Percentiles rank a stretch among this genome's conserved stretches.
Evolutionary conservation across 179 eudicot species (phyloP).

Genomic region (Camellia oleifera): DNA sequence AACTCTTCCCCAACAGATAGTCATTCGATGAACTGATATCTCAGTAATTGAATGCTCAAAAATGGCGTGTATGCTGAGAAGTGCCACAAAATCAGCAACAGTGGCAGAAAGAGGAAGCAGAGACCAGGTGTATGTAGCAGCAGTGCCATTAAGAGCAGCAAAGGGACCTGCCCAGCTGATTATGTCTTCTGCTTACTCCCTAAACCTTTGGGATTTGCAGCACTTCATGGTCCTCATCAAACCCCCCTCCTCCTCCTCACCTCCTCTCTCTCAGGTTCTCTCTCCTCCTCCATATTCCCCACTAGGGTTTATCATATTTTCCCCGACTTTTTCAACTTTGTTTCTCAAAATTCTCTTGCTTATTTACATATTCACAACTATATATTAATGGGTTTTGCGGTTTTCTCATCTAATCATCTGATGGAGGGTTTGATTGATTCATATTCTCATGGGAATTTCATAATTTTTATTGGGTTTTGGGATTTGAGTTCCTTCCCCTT

Average conservation of each 20-base stretch:
- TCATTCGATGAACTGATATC: no score
- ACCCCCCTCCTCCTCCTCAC: slow-evolving; percentile 32
- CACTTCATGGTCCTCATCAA: slow-evolving; percentile 84
- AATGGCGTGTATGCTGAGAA: slow-evolving; percentile 27
- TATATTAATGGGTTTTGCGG: background rate
- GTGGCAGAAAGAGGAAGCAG: slow-evolving; percentile 17
- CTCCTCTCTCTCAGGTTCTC: slow-evolving; percentile 38
- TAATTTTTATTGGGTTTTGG: background rate
- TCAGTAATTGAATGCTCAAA: background rate
- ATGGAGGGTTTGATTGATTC: background rate
- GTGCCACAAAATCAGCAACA: slow-evolving; percentile 9
- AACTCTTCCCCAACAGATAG: no score
- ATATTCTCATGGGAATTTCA: no score
- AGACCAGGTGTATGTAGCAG: slow-evolving; percentile 69
- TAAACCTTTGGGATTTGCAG: slow-evolving; percentile 65
- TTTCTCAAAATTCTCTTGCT: background rate
- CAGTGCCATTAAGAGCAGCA: slow-evolving; percentile 62
- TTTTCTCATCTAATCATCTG: background rate
- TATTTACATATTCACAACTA: background rate
- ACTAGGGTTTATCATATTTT: background rate
- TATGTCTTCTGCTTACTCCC: slow-evolving; percentile 71
- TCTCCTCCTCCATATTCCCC: background rate
- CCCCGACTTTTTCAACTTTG: background rate
- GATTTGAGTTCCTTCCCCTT: background rate
- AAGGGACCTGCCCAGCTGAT: slow-evolving; percentile 75